These are phyloP conservation scores for Xylogone sp. DNA, from an alignment of 2,329 filamentous ascomycete species.

Conservation along the genomic window DNA sequence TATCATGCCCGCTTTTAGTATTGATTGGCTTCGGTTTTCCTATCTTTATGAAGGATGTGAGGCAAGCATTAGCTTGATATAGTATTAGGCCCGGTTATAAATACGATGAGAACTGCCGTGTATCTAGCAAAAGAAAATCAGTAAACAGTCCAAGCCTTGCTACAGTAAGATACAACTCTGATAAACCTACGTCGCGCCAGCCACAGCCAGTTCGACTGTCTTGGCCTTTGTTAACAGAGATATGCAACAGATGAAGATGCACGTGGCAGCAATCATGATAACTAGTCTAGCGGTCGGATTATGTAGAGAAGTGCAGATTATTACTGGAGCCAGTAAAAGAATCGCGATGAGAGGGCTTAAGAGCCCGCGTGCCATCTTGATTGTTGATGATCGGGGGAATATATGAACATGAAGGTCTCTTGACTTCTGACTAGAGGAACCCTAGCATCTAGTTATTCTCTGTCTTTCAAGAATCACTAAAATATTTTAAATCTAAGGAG, in stretches of 20 bases:
- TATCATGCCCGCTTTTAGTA: too few species aligned
- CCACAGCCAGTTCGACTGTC: not conserved
- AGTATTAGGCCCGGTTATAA: too few species aligned
- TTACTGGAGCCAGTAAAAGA: not conserved
- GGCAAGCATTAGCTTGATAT: too few species aligned
- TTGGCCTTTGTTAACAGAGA: not conserved
- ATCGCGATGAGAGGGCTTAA: not conserved
- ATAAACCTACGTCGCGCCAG: not conserved
- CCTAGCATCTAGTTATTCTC: not conserved
- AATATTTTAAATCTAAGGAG: too few species aligned
- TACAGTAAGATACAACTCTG: too few species aligned
- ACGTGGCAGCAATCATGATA: not conserved
- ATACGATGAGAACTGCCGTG: too few species aligned
- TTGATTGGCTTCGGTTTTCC: too few species aligned
- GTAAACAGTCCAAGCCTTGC: too few species aligned
- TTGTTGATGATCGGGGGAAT: not conserved
- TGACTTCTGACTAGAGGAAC: not conserved
- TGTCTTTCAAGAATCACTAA: too few species aligned
- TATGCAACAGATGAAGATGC: not conserved
- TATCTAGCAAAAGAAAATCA: too few species aligned
- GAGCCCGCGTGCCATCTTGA: not conserved
- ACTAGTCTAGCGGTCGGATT: not conserved
- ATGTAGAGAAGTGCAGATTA: not conserved
- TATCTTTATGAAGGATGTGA: too few species aligned
- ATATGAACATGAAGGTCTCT: not conserved